Percentiles rank a stretch among this genome's conserved stretches.
Evolutionary conservation across 1,284 basidiomycete genomes (phyloP).

Genomic region (Cryptococcus sp.): DNA sequence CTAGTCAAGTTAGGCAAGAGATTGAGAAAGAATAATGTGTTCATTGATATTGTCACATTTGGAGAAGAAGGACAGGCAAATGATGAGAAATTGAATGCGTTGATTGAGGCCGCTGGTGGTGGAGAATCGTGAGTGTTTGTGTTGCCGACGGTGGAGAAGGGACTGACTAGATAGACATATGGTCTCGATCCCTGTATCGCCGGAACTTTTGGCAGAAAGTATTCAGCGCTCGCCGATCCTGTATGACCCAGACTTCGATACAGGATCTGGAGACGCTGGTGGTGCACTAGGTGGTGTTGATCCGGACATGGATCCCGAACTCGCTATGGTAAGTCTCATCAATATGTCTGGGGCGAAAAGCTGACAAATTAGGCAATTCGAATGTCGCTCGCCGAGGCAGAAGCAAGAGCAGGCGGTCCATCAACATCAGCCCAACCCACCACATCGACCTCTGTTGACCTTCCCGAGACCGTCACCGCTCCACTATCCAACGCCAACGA

Average conservation of each 20-base stretch:
- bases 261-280: constrained; percentile 46
- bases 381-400: constrained; percentile 96
- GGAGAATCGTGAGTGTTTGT: constrained; percentile 42
- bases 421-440: constrained; percentile 11
- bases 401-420: constrained; percentile 64
- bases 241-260: constrained; percentile 68
- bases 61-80: constrained; percentile 50
- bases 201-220: constrained; percentile 76
- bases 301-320: constrained; percentile 89
- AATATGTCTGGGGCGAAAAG: not conserved
- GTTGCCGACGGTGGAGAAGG: not conserved
- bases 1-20: constrained; percentile 90
- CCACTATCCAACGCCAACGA: constrained; percentile 27
- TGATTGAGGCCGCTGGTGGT: constrained; percentile 47
- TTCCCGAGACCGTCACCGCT: constrained; percentile 18
- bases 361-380: constrained; percentile 68
- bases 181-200: constrained; percentile 70
- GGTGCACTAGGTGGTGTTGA: constrained; percentile 72
- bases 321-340: constrained; percentile 75
- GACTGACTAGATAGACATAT: constrained; percentile 56
- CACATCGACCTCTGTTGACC: constrained; percentile 2
- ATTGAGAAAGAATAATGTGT: constrained; percentile 98
- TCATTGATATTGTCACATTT: constrained; percentile 83
- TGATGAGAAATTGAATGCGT: constrained; percentile 44
- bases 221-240: constrained; percentile 79